Percentiles rank a stretch among this genome's conserved stretches.
These are phyloP conservation scores for Lophiostoma macrostomum DNA, from an alignment of 495 filamentous ascomycete species.

Conservation along the genomic window DNA sequence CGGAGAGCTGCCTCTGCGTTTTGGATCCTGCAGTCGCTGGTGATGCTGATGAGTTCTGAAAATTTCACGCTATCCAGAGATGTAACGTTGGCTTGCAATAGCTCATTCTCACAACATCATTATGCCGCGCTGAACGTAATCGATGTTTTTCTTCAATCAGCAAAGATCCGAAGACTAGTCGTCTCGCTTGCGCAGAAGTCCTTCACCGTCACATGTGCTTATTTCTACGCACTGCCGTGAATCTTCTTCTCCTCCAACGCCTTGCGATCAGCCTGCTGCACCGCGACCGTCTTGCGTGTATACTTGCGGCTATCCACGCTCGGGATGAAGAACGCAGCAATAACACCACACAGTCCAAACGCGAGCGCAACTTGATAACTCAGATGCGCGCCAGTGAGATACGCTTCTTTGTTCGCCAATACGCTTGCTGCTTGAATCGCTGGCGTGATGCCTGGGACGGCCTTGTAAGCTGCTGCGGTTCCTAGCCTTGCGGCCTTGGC, in stretches of 20 bases:
- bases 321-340: slow-evolving; percentile 29
- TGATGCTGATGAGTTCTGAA: too few relatives aligned
- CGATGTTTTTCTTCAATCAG: too few relatives aligned
- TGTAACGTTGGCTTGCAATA: too few relatives aligned
- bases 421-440: slow-evolving; percentile 21
- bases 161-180: too few relatives aligned
- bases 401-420: slow-evolving; percentile 24
- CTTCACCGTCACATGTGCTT: too few relatives aligned
- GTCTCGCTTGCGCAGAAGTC: too few relatives aligned
- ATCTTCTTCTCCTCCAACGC: slow-evolving; percentile 29
- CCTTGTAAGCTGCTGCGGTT: slow-evolving; percentile 22
- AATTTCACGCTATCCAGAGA: too few relatives aligned
- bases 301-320: slow-evolving; percentile 27
- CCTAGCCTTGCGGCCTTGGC: slow-evolving; percentile 11
- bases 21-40: too few relatives aligned
- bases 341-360: slow-evolving; percentile 28
- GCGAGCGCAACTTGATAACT: slow-evolving; percentile 30
- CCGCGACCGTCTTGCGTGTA: slow-evolving; percentile 27
- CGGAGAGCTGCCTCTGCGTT: too few relatives aligned
- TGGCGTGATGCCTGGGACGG: slow-evolving; percentile 23
- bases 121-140: too few relatives aligned
- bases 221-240: not conserved
- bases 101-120: too few relatives aligned
- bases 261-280: slow-evolving; percentile 27
- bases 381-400: slow-evolving; percentile 25